Percentiles rank a stretch among this genome's conserved stretches.
phyloP scores from a whole-genome alignment of 768 basidiomycete species.

The Scleroderma citrinum region DNA sequence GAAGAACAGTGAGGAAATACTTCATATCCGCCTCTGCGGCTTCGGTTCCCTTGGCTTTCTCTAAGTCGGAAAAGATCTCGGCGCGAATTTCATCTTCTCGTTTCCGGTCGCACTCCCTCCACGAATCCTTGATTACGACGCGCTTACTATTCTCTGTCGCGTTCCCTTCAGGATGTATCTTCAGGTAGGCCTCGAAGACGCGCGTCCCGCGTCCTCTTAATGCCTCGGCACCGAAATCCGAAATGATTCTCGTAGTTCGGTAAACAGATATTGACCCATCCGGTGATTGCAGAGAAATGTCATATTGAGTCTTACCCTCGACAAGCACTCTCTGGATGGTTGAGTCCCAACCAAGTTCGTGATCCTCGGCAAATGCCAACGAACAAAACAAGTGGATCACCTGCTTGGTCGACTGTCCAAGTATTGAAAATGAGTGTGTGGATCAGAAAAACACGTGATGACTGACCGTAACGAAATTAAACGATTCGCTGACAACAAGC shows the following conservation, averaged over 20 bases:
- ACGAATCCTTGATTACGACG: constrained; percentile 3
- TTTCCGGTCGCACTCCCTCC: background rate
- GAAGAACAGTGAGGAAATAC: background rate
- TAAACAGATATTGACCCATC: background rate
- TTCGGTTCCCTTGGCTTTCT: background rate
- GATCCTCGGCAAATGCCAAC: background rate
- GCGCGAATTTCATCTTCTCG: background rate
- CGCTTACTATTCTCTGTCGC: too few relatives aligned
- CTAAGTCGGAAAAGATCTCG: constrained; percentile 1
- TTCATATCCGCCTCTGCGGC: background rate
- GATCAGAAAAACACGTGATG: too few relatives aligned
- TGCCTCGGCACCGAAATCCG: background rate
- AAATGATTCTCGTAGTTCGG: background rate
- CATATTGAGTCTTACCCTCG: background rate
- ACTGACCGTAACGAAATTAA: constrained; percentile 12
- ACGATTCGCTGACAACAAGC: constrained; percentile 10
- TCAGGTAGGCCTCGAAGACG: background rate
- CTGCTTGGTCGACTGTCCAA: background rate
- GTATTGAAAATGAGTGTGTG: background rate
- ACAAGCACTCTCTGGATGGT: background rate
- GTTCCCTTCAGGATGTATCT: background rate
- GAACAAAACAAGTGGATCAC: background rate
- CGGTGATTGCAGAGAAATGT: background rate
- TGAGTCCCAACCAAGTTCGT: constrained; percentile 2
- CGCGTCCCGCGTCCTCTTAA: background rate